phyloP scores from a whole-genome alignment of 331 rosid genomes.

The Rosa hybrid region DNA sequence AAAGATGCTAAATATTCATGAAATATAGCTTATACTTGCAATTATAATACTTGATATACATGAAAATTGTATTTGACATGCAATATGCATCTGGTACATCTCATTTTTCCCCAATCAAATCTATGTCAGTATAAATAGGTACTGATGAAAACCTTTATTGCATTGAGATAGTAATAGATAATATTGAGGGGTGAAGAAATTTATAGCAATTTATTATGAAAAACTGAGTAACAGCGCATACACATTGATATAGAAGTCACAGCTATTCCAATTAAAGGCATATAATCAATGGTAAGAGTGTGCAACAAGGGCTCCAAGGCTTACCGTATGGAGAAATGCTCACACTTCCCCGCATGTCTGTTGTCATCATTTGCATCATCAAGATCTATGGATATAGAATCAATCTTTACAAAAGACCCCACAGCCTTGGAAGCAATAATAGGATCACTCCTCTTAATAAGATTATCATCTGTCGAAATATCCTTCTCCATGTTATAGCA shows the following conservation, averaged over 20 bases:
- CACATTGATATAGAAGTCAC: not conserved
- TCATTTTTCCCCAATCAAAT: not conserved
- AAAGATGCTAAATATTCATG: constrained; percentile 17
- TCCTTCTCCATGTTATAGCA: constrained; percentile 43
- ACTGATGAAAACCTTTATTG: not conserved
- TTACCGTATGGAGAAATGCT: constrained; percentile 94
- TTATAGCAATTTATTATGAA: not conserved
- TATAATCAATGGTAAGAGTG: not conserved
- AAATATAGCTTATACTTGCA: not conserved
- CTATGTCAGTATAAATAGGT: not conserved
- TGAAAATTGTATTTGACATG: not conserved
- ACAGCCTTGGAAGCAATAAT: constrained; percentile 45
- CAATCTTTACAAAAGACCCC: constrained; percentile 71
- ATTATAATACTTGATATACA: not conserved
- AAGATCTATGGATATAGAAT: constrained; percentile 85
- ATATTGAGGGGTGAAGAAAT: not conserved
- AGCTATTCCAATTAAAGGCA: not conserved
- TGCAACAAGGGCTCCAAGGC: constrained; percentile 28
- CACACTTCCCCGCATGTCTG: constrained; percentile 64
- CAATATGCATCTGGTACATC: not conserved
- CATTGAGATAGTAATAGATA: not conserved
- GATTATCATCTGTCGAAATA: constrained; percentile 36
- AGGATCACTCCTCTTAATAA: constrained; percentile 30
- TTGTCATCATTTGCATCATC: constrained; percentile 45
- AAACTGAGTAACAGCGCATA: constrained; percentile 15